Base-by-base conservation (phyloP, 2,329 filamentous ascomycete genomes). In the Diplodia intermedia region DNA sequence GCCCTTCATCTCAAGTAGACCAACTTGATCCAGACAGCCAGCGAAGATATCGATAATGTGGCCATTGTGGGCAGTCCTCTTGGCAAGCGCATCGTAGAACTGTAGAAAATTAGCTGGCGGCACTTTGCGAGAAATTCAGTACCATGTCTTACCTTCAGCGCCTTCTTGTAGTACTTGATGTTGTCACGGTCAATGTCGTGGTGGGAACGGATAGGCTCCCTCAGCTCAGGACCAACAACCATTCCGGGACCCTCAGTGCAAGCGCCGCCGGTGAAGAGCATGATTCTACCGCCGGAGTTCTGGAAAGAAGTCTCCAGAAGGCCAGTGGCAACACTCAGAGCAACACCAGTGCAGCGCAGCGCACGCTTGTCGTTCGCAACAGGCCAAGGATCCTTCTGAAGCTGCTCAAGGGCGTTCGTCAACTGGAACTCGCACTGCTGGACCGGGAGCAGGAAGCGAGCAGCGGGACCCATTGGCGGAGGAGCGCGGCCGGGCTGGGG, bases 141-240 rank as follows among this genome's bases (percentile, higher is more conserved):
- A n/a, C n/a, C 2, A 3, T 14, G 61, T 15, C 84, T 69, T 79
- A 93, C 91, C 88, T 98, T 99, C 62, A 97, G 82, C 26, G 95
- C 95, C 83, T 99, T 99, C 86, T 99, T 99, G 83, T 97, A 98
- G 82, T 98, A 97, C 81, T 99, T 99, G 83, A 97, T 97, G 79
- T 97, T 97, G 80, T 99, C 95, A 68, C 94, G 89, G 78, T 99
- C 95, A 79, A 99, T 99, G 76, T 99, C 95, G 81, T 99, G 95
- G 82, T 99, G 95, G 52, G 94, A 98, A 76, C 95, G 91, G 72
- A 99, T 98, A 11, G 96, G 93, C 79, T 99, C 95, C 79, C 94
- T 91, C 72, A 99, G 84, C 81, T 99, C 95, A 29, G 95, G 92
- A 2, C 94, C 94, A 77, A 99, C 95, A 38, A 99, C 95, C 87